phyloP scores from a whole-genome alignment of 148 eudicot species.

The Nyssa sinensis region DNA sequence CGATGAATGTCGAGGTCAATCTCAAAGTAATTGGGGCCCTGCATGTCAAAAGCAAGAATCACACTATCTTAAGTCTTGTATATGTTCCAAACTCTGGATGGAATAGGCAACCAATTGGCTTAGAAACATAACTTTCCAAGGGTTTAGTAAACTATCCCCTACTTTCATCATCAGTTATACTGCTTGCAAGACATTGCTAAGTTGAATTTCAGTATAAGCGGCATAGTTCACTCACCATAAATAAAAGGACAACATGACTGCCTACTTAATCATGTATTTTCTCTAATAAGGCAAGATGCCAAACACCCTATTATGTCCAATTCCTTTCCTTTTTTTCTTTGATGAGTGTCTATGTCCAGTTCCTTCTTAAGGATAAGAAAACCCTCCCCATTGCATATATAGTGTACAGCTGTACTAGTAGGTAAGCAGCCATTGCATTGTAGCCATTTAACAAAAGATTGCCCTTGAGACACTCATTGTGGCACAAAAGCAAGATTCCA shows the following conservation, averaged over 20 bases:
- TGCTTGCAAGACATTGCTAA: background rate
- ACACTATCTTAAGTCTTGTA: background rate
- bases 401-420: background rate
- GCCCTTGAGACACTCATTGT: background rate
- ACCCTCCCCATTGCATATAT: background rate
- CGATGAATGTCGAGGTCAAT: conserved; percentile 89
- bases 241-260: background rate
- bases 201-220: background rate
- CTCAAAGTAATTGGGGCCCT: conserved; percentile 86
- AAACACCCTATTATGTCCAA: background rate
- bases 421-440: background rate
- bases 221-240: no score
- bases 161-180: no score
- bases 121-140: no score
- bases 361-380: background rate
- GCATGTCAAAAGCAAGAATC: conserved; percentile 12
- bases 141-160: no score
- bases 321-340: no score
- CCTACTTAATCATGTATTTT: background rate
- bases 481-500: background rate
- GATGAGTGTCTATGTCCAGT: background rate
- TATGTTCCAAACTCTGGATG: no score
- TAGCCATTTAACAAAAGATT: background rate
- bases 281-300: background rate
- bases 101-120: no score